phyloP scores from a whole-genome alignment of 139 green algal species.

The Chlorella sp. region DNA sequence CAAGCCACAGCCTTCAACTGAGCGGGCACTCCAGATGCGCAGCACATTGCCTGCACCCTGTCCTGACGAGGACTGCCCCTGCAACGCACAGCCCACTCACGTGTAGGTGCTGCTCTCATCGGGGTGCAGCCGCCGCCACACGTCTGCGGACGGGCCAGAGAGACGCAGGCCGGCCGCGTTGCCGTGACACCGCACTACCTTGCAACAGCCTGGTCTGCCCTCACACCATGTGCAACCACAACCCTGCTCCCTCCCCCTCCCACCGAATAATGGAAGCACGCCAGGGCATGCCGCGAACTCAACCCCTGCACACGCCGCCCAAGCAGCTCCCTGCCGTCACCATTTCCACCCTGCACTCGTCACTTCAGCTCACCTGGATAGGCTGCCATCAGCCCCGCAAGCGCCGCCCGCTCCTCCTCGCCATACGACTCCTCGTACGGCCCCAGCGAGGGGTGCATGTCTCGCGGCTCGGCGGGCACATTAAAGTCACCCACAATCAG shows the following conservation, averaged over 20 bases:
- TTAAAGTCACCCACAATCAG: slow-evolving; percentile 77
- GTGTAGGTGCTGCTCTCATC: slow-evolving; percentile 48
- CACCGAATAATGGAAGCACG: no score
- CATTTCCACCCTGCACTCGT: neutral
- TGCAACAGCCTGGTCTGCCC: neutral
- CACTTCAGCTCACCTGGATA: slow-evolving; percentile 20
- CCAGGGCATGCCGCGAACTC: neutral
- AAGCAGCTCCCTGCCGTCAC: neutral
- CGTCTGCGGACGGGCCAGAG: slow-evolving; percentile 40
- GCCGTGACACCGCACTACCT: neutral
- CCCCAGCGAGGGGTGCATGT: slow-evolving; percentile 54
- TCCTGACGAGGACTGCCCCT: no score
- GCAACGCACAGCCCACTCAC: no score
- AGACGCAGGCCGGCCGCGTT: neutral
- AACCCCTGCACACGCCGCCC: neutral
- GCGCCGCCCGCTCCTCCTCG: slow-evolving; percentile 40
- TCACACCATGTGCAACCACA: neutral
- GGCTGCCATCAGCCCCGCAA: slow-evolving; percentile 32
- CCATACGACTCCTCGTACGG: slow-evolving; percentile 43
- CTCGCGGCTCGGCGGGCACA: slow-evolving; percentile 44
- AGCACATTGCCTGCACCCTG: no score
- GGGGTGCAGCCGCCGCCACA: slow-evolving; percentile 66
- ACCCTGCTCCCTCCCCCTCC: neutral
- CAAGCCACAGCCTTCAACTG: no score
- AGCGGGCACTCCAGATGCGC: no score